Evolutionary conservation across 2,329 filamentous ascomycete species (phyloP), one percentile per base, ranked within the genome.

Genomic region (Ophiostoma triangulosporum): DNA sequence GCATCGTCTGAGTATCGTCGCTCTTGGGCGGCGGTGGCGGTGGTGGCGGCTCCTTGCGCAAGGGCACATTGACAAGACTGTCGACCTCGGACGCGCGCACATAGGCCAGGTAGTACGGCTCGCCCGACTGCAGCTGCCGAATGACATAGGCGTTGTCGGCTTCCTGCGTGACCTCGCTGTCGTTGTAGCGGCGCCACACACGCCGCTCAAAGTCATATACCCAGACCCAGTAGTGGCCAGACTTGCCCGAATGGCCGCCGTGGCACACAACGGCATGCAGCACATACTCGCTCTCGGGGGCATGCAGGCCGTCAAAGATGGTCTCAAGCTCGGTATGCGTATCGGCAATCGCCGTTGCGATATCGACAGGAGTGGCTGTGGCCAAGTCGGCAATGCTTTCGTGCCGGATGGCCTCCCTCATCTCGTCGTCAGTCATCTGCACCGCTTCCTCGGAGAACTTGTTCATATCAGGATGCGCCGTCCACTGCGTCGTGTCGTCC

Each of bases 161-260:
- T 55, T 76, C 73, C 58, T 86, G 80, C 3, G 79, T 83, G 24
- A 98, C 89, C 15, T 76, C 76, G 52, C 84, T 84, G 63, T 98
- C 93, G 64, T 98, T 98, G 73, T 96, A 98, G 63, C 87, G 88
- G 54, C 89, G 83, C 90, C 93, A 98, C 20, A 90, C 73, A 33
- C 81, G 70, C 48, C 80, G 78, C 59, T 83, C 78, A 66, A 95
- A 95, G 69, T 97, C 93, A 63, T 83, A 86, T 58, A 98, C 94
- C 77, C 90, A 96, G 45, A 96, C 88, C 84, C 88, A 96, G 69
- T 97, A 98, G 67, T 98, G 93, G 0, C 93, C 93, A 46, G 83
- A 83, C 45, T 74, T 77, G 38, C 83, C 75, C 27, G 60, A 60
- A 60, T 74, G 73, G 31, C 87, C 87, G 20, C 85, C 83, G 65